Evolutionary conservation across 2,329 filamentous ascomycete genomes (phyloP), one percentile per base, ranked within the genome.

Genomic region (Hypoxylon sp.): DNA sequence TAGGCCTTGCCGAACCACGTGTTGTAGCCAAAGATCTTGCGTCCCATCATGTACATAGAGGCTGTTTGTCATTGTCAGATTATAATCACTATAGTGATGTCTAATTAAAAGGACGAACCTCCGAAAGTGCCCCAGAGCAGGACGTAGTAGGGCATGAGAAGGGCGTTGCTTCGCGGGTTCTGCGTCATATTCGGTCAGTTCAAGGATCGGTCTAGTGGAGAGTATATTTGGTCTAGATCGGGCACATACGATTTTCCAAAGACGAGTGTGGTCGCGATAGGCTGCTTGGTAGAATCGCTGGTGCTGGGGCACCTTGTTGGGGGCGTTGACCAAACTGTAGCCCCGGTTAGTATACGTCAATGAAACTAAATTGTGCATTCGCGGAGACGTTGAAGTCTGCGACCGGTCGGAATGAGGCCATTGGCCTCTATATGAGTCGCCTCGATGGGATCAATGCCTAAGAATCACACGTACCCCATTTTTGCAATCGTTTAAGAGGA

Each of bases 1-100:
- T 86, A 89, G 72, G 82, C 78, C 81, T 87, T 85, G 78, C 85
- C 83, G 76, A 89, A 92, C 90, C 90, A 94, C 70, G 90, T 93
- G 88, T 94, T 94, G 86, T 94, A 88, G 77, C 92, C 92, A 70
- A 90, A 79, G 72, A 92, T 83, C 84, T 92, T 89, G 79, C 92
- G 91, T 80, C 86, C 83, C 84, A 92, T 90, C 84, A 90, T 91
- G 85, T 92, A 95, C 82, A 93, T 83, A 73, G 82, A 79, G 59
- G 82, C 87, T 89, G 72, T 57, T 57, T 48, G 5, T 59, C 14
- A 60, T 39, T 78, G 67, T 75, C 63, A 75, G 69, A 57, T 19
- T 35, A 17, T 24, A 52, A 9, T 52, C 76, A 5, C 1, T 22
- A 17, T 44, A 22, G n/a, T 44, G 39, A 9, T 65, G 57, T 71